Evolutionary conservation across 1,284 basidiomycete species (phyloP), one percentile per base, ranked within the genome.

Genomic region (Omphalotus olearius): DNA sequence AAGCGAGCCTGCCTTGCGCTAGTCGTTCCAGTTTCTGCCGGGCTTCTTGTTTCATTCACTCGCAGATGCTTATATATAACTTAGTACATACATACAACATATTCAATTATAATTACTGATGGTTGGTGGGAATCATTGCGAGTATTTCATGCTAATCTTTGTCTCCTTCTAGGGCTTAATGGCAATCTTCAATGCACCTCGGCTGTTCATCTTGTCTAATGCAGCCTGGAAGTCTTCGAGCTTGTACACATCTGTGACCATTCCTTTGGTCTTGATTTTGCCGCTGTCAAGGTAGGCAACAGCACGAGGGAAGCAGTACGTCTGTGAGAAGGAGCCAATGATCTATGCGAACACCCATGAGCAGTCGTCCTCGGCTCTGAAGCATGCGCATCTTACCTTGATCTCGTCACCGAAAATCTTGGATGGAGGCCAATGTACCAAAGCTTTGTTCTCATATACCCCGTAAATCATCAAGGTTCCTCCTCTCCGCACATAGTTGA

Each of bases 321-420:
- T 85, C 64, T 93, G 91, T 9, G 88, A 85, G 71, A 92, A 92
- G 1, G 89, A 92, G 30, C 89, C 89, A 58, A 92, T 86, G 62
- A 93, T 89, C 85, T 88, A 56, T 6, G 52, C n/a, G 35, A 3
- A 53, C 30, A 25, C 30, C n/a, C 30, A 45, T 33, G 30, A 33
- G 30, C 30, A 33, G 2, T 13, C 13, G 7, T 33, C 9, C 30
- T 33, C 30, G 7, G 3, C 30, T 33, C 30, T 33, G 14, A 47
- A 50, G 23, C 17, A 54, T 47, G 7, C 13, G 35, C 9, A 16
- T 66, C 76, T 36, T 51, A 88, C 88, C 64, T 72, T 80, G 60
- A 93, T 92, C 67, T 94, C 91, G 63, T 94, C 87, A 16, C 81
- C 78, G 64, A 93, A 94, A 59, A 94, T 94, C 73, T 86, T 53